Base-by-base conservation (phyloP, 2,329 filamentous ascomycete species). In the Fusarium paranaense region DNA sequence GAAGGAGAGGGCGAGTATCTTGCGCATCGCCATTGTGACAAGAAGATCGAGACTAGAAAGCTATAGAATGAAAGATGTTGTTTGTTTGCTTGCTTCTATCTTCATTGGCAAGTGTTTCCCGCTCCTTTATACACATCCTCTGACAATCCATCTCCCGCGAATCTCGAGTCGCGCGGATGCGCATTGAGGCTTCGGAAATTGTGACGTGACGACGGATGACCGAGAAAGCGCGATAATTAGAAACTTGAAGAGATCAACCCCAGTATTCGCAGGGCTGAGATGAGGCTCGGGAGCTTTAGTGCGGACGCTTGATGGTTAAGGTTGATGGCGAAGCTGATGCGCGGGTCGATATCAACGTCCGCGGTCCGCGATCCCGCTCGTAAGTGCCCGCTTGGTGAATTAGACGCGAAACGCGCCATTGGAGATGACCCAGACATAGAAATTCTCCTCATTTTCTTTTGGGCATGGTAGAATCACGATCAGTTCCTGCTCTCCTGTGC, bases 1-100 rank as follows among this genome's bases (percentile, higher is more conserved):
- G 35, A 63, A 33, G 9, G 47, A 63, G n/a, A 63, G 27, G 27
- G 61, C 47, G 35, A 63, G 47, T 13, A 63, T 57, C 35, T 57
- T 63, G 59, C 40, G 30, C 27, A 57, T 63, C 30, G 47, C 16
- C 25, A 42, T 40, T 25, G 35, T 42, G 27, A 63, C 14, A 22
- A 62, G 25, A 6, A 18, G 50, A 50, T 5, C 1, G 27, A 25
- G 30, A 2, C 3, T 30, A 8, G 5, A 22, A 27, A 13, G 30
- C 22, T 40, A 40, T 14, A n/a, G 4, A 25, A 32, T 13, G 27
- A 22, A 60, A 18, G 22, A 40, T 22, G 9, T 13, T 42, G 35
- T n/a, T 56, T 59, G 35, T 1, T 50, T 57, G 22, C 1, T 14
- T 57, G 47, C 4, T 42, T 6, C 4, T 5, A 18, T 33, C 8